Percentiles rank a stretch among this genome's conserved stretches.
These are phyloP conservation scores for Teunomyces lycoperdinae DNA, from an alignment of 805 yeast species.

Conservation along the genomic window DNA sequence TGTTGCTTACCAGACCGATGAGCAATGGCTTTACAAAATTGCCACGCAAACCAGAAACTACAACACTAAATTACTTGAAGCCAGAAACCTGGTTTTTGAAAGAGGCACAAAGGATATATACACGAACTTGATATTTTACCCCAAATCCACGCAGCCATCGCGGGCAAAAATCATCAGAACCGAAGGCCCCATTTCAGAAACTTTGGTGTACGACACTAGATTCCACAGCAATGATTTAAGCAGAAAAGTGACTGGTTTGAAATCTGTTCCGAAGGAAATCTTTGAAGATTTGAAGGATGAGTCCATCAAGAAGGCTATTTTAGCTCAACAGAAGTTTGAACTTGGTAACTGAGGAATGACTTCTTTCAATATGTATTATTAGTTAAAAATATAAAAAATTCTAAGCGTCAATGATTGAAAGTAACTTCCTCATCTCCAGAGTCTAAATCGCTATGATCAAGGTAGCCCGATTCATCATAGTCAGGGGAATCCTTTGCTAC, in stretches of 20 bases:
- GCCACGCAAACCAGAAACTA: slow-evolving; percentile 74
- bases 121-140: slow-evolving; percentile 78
- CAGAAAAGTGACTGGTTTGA: slow-evolving; percentile 61
- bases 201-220: slow-evolving; percentile 45
- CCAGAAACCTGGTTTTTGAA: slow-evolving; percentile 52
- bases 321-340: slow-evolving; percentile 58
- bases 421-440: slow-evolving; percentile 15
- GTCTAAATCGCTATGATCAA: slow-evolving; percentile 13
- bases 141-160: slow-evolving; percentile 72
- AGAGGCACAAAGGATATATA: slow-evolving; percentile 76
- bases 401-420: slow-evolving; percentile 5
- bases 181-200: slow-evolving; percentile 19
- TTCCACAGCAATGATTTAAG: slow-evolving; percentile 46
- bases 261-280: slow-evolving; percentile 53
- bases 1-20: slow-evolving; percentile 50
- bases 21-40: slow-evolving; percentile 82
- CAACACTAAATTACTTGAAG: slow-evolving; percentile 59
- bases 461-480: slow-evolving; percentile 11
- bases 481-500: slow-evolving; percentile 14
- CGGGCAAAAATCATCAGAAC: slow-evolving; percentile 28
- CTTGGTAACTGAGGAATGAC: slow-evolving; percentile 9
- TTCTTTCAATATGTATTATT: slow-evolving; percentile 9
- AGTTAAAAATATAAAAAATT: not conserved
- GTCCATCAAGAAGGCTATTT: slow-evolving; percentile 56
- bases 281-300: slow-evolving; percentile 51